These are phyloP conservation scores for Fistulifera pelliculosa DNA, from an alignment of 108 stramenopile species.

Conservation along the genomic window DNA sequence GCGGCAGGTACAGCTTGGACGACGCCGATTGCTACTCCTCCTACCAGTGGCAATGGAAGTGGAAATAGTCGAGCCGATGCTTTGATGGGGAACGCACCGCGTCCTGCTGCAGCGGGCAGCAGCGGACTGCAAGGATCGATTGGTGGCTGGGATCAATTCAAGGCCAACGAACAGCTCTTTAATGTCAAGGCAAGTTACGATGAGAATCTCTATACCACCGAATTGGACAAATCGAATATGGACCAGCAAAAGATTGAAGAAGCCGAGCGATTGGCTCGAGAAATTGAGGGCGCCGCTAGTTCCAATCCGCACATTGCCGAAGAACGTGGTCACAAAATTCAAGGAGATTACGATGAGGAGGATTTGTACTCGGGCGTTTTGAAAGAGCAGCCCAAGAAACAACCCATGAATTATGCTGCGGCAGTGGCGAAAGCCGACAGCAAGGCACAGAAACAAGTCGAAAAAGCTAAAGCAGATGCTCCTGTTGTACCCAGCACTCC, in stretches of 20 bases:
- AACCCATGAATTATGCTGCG: constrained; percentile 17
- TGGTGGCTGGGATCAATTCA: constrained; percentile 87
- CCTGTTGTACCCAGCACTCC: constrained; percentile 3
- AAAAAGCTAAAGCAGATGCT: too few species aligned
- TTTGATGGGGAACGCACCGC: constrained; percentile 8
- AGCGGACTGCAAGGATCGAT: constrained; percentile 42
- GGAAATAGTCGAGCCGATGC: constrained; percentile 13
- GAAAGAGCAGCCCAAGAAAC: constrained; percentile 44
- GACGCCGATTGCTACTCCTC: constrained; percentile 14
- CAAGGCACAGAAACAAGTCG: not conserved
- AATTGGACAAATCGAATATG: constrained; percentile 64
- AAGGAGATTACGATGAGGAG: constrained; percentile 79
- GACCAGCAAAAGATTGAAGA: constrained; percentile 41
- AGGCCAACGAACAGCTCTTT: constrained; percentile 80
- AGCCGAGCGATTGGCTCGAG: constrained; percentile 84
- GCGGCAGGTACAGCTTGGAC: constrained; percentile 80
- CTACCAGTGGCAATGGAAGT: not conserved
- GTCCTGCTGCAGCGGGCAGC: not conserved
- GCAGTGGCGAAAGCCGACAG: constrained; percentile 32
- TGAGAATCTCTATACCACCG: constrained; percentile 95
- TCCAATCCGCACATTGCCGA: constrained; percentile 87
- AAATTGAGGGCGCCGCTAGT: constrained; percentile 75
- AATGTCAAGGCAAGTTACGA: constrained; percentile 85
- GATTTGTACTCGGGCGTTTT: constrained; percentile 83
- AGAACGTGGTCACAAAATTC: constrained; percentile 79